These are phyloP conservation scores for Pseudogymnoascus sp. DNA, from an alignment of 2,329 filamentous ascomycete genomes.

Conservation along the genomic window DNA sequence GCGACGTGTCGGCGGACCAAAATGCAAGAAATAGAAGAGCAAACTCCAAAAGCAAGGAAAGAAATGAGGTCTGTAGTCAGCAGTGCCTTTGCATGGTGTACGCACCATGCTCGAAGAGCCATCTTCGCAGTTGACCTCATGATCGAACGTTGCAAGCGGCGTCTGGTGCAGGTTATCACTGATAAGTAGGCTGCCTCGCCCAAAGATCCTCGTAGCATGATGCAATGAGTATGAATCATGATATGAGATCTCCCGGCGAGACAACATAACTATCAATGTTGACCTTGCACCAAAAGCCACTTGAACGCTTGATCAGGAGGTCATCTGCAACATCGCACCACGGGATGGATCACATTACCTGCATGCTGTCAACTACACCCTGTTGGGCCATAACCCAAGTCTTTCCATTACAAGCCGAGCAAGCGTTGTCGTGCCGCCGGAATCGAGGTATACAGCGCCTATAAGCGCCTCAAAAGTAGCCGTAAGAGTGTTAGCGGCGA, in stretches of 20 bases:
- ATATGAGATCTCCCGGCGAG: background rate
- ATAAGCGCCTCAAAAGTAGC: too few species aligned
- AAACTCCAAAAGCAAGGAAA: background rate
- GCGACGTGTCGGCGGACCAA: background rate
- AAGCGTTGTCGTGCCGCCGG: too few species aligned
- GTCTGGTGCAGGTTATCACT: background rate
- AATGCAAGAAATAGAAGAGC: background rate
- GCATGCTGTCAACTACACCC: background rate
- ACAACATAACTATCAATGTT: background rate
- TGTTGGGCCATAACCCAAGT: background rate
- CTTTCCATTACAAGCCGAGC: too few species aligned
- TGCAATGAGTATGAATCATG: background rate
- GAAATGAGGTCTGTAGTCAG: background rate
- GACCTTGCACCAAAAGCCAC: background rate
- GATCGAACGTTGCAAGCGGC: background rate
- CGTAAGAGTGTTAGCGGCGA: too few species aligned
- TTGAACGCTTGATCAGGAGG: background rate
- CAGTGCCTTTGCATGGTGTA: background rate
- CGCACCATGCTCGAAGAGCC: background rate
- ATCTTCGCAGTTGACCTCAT: background rate
- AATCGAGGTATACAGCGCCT: too few species aligned
- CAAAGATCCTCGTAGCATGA: background rate
- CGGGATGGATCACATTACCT: background rate
- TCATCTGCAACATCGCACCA: background rate
- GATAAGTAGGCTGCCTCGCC: background rate